Evolutionary conservation across 2,329 filamentous ascomycete genomes (phyloP), one percentile per base, ranked within the genome.

Genomic region (Epicoccum nigrum): DNA sequence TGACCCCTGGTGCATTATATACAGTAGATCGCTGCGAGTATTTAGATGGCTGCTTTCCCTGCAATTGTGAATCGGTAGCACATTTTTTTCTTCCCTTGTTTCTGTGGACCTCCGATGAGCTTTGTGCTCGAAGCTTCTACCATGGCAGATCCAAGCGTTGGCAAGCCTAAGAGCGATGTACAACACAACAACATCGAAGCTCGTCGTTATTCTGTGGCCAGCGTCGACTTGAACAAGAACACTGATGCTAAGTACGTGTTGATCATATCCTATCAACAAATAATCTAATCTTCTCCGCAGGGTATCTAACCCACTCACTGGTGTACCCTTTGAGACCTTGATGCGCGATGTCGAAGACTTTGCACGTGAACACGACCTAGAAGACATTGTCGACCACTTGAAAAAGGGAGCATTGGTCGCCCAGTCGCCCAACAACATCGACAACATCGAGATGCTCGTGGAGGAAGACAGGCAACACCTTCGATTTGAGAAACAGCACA

Each of bases 381-480:
- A 74, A 23, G 53, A 53, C 15, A 52, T 56, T 16, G 20, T 55
- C 17, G 37, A 38, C 12, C 51, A 55, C 30, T 43, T 90, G 34
- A 78, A 82, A 50, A 60, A 58, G 30, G 58, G 56, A 20, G 89
- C 88, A 2, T 76, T 92, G 9, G 81, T 91, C 12, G 89, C 89
- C 1, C 87, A 89, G 70, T 83, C 86, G 60, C 87, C 87, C 0
- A 74, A 75, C 15, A 77, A 78, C 21, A 88, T 80, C 66, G 85
- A 89, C 47, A 74, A 80, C 15, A 80, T 90, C 42, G 75, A 83
- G 45, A 80, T 82, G 11, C 78, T 92, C 2, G 74, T 79, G 48
- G 79, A 85, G n/a, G 75, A 77, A 2, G 86, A 88, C 61, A 81
- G 84, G 49, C 72, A 80, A 8, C 77, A 76, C 11, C 76, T 92